These are phyloP conservation scores for Cicer yamashitae DNA, from an alignment of 306 rosid genomes.

Conservation along the genomic window DNA sequence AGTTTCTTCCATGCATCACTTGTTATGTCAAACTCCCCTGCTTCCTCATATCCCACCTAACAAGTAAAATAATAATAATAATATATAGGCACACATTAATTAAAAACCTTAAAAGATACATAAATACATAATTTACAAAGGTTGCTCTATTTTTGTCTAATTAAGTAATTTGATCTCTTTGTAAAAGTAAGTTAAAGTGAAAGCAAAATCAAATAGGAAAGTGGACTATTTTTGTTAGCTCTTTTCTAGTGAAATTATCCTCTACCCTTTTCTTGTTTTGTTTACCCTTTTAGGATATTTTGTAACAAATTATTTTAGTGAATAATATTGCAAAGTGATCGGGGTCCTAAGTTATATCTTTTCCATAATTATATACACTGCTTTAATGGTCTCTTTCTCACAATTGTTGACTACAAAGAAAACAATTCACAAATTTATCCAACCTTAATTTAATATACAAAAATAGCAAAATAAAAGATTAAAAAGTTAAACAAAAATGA, in stretches of 20 bases:
- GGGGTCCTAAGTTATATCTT: constrained; percentile 15
- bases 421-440: neutral
- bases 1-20: constrained; percentile 47
- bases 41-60: constrained; percentile 47
- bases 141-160: too few species aligned
- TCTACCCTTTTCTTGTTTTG: neutral
- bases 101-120: too few species aligned
- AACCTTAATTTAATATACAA: too few species aligned
- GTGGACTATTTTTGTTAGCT: neutral
- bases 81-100: neutral
- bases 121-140: too few species aligned
- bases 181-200: neutral
- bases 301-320: neutral
- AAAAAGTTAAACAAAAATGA: neutral
- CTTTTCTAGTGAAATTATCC: neutral
- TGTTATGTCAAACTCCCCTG: constrained; percentile 32
- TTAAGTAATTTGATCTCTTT: neutral
- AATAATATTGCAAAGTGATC: neutral
- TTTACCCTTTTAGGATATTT: neutral
- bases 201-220: constrained; percentile 15
- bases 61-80: neutral
- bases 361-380: neutral
- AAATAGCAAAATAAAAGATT: neutral
- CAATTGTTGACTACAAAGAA: neutral
- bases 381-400: constrained; percentile 34